phyloP scores from a whole-genome alignment of 176 grass and related monocot species.

The Lolium multiflorum region DNA sequence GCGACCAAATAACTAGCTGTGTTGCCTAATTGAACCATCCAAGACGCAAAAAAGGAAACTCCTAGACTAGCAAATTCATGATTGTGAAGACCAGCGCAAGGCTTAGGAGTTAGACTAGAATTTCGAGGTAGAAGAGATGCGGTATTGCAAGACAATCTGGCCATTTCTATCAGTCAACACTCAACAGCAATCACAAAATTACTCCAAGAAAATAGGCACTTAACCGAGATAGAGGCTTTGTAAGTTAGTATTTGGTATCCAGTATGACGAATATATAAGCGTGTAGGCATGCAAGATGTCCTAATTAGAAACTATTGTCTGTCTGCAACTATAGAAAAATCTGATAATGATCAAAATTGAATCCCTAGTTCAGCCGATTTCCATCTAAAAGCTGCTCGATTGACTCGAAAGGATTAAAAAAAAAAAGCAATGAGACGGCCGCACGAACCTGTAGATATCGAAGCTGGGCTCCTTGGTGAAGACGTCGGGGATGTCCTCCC shows the following conservation, averaged over 20 bases:
- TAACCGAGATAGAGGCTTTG: neutral
- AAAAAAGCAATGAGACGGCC: neutral
- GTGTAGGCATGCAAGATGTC: neutral
- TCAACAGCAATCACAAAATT: neutral
- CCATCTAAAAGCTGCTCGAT: neutral
- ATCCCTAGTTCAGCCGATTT: neutral
- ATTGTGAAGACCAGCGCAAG: neutral
- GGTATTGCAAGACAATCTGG: neutral
- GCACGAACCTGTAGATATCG: conserved; percentile 82
- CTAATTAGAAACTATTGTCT: neutral
- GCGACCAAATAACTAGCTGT: neutral
- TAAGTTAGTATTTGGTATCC: neutral
- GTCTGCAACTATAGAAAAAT: neutral
- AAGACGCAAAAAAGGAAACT: neutral
- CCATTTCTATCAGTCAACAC: conserved; percentile 9
- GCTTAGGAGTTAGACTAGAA: neutral
- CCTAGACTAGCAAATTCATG: neutral
- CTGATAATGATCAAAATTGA: neutral
- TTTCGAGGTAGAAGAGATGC: neutral
- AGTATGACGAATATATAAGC: neutral
- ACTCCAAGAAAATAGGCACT: neutral
- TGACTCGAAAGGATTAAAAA: neutral
- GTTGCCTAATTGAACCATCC: neutral
- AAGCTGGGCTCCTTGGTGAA: conserved; percentile 79
- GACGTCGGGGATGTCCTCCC: conserved; percentile 86